Conservation (phyloP, 2,329 filamentous ascomycete species). For the Arthrobotrys pseudoclavata region DNA sequence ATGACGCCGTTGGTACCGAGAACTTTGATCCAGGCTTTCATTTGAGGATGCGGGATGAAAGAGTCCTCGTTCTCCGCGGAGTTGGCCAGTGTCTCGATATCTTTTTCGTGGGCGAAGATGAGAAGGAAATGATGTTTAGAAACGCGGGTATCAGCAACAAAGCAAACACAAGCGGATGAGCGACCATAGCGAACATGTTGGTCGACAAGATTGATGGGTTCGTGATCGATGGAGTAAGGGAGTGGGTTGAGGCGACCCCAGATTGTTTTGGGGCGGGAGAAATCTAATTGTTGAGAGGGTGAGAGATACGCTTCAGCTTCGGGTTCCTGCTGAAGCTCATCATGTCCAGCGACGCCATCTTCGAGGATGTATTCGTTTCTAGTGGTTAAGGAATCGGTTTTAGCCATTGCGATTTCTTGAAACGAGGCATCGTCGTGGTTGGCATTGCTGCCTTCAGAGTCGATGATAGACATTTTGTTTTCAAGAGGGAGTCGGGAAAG, state of each 20-base stretch:
- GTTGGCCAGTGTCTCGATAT: slow-evolving; percentile 38
- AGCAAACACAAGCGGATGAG: slow-evolving; percentile 58
- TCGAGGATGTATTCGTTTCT: slow-evolving; percentile 37
- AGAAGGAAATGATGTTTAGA: slow-evolving; percentile 62
- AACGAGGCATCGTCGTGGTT: slow-evolving; percentile 37
- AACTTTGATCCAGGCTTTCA: slow-evolving; percentile 62
- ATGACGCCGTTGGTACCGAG: slow-evolving; percentile 61
- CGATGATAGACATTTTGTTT: slow-evolving; percentile 55
- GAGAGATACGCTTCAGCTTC: slow-evolving; percentile 17
- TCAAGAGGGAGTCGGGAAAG: slow-evolving; percentile 45
- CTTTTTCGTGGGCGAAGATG: slow-evolving; percentile 58
- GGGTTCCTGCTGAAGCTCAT: not conserved
- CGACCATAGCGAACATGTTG: slow-evolving; percentile 62
- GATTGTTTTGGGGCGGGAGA: slow-evolving; percentile 55
- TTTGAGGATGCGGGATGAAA: slow-evolving; percentile 59
- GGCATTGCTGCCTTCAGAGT: slow-evolving; percentile 51
- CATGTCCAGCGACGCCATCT: slow-evolving; percentile 1
- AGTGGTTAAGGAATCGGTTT: slow-evolving; percentile 47
- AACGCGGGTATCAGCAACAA: slow-evolving; percentile 60
- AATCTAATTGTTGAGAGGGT: slow-evolving; percentile 24
- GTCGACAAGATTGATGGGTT: slow-evolving; percentile 60
- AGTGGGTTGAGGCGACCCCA: slow-evolving; percentile 62
- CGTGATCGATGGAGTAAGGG: slow-evolving; percentile 53
- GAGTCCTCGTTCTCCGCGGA: slow-evolving; percentile 44
- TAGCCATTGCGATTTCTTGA: slow-evolving; percentile 35